Evolutionary conservation across 2,329 filamentous ascomycete species (phyloP).

Genomic region (Hymenoscyphus infarciens): DNA sequence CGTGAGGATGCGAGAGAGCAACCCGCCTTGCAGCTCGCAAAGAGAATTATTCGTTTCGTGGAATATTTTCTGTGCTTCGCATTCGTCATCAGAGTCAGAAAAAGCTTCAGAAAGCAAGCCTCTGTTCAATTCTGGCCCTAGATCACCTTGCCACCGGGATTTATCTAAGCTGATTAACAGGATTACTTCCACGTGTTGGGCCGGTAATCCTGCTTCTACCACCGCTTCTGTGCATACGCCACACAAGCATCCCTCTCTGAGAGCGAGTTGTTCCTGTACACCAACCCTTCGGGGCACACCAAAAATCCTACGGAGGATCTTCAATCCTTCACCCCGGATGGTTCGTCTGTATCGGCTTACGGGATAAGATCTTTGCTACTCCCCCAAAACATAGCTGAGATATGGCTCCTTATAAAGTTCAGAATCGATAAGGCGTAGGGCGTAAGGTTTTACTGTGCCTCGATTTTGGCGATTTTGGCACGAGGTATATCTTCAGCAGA

Average conservation of each 20-base stretch:
- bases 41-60: not conserved
- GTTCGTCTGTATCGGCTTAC: constrained; percentile 6
- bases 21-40: not conserved
- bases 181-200: not conserved
- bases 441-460: not conserved
- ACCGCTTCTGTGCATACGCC: not conserved
- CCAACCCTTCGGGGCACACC: not conserved
- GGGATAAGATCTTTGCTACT: not conserved
- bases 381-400: constrained; percentile 1
- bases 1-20: not conserved
- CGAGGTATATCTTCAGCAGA: not conserved
- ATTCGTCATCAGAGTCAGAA: not conserved
- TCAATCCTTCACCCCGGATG: constrained; percentile 6
- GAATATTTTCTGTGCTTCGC: not conserved
- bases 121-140: not conserved
- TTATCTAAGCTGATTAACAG: not conserved
- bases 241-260: not conserved
- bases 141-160: not conserved
- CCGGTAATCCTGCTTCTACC: not conserved
- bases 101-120: not conserved
- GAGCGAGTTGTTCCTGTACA: not conserved
- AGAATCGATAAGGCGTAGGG: not conserved
- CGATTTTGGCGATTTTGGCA: not conserved
- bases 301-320: constrained; percentile 6
- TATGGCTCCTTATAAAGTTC: not conserved